phyloP scores from a whole-genome alignment of 257 asterid species.

The Solanum megistacrolobum region DNA sequence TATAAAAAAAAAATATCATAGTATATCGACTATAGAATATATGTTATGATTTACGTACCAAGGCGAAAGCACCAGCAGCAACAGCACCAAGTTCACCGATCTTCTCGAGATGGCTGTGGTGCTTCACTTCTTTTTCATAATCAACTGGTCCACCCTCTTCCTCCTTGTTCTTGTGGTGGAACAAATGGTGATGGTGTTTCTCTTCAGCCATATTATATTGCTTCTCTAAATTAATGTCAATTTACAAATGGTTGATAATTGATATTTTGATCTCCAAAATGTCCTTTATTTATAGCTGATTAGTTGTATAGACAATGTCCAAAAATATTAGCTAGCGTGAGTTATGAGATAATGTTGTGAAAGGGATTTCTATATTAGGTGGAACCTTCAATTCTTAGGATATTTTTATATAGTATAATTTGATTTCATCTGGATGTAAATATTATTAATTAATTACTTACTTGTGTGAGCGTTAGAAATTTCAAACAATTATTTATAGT shows the following conservation, averaged over 20 bases:
- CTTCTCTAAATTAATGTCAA: background rate
- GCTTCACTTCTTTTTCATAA: slow-evolving; percentile 14
- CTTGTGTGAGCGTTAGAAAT: background rate
- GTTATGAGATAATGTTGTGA: background rate
- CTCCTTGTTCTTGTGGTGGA: slow-evolving; percentile 19
- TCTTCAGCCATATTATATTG: slow-evolving; percentile 16
- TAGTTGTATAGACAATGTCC: background rate
- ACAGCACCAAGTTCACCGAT: slow-evolving; percentile 5
- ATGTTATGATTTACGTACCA: background rate
- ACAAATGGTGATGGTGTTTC: slow-evolving; percentile 31
- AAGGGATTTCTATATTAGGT: background rate
- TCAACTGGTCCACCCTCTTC: slow-evolving; percentile 8
- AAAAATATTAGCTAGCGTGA: background rate
- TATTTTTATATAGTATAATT: background rate
- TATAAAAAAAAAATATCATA: no score
- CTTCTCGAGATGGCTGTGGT: slow-evolving; percentile 14
- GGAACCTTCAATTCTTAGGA: background rate
- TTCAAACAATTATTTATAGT: background rate
- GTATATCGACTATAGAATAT: background rate
- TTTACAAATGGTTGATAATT: background rate
- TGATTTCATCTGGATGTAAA: background rate
- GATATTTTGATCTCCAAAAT: background rate
- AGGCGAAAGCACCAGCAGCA: slow-evolving; percentile 22
- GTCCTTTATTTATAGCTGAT: background rate
- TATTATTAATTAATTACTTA: background rate